Evolutionary conservation across 2,329 filamentous ascomycete species (phyloP).

Genomic region (Pseudogymnoascus sp.): DNA sequence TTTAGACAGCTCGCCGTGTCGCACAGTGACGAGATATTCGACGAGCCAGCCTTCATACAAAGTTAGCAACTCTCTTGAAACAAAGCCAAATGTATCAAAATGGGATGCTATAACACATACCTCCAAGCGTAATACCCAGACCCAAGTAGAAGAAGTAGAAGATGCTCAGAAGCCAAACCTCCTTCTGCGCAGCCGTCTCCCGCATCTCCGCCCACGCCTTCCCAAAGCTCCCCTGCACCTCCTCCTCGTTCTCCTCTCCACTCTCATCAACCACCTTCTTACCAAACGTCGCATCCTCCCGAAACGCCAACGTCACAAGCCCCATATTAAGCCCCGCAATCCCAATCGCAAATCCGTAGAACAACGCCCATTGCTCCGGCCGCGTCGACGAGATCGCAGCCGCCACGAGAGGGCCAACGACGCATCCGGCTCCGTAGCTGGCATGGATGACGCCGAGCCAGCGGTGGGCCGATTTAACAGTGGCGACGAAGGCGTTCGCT

Average conservation of each 20-base stretch:
- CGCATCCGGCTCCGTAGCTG: conserved; percentile 46
- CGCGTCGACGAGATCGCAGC: conserved; percentile 41
- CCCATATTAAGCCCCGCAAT: conserved; percentile 44
- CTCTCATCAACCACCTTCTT: conserved; percentile 10
- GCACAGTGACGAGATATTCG: conserved; percentile 55
- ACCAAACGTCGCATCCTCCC: conserved; percentile 29
- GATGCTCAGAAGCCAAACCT: conserved; percentile 51
- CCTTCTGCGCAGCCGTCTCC: conserved; percentile 36
- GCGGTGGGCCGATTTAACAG: conserved; percentile 43
- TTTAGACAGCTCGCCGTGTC: conserved; percentile 46
- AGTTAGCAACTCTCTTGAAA: background rate
- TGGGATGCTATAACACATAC: conserved; percentile 18
- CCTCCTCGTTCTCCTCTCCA: conserved; percentile 11
- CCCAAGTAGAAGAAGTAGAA: conserved; percentile 61
- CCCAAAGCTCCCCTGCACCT: conserved; percentile 25
- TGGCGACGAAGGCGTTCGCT: conserved; percentile 53
- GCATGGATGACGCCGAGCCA: conserved; percentile 60
- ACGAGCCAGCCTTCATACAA: conserved; percentile 50
- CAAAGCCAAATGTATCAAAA: background rate
- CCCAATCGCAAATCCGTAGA: conserved; percentile 48
- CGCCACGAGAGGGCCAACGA: conserved; percentile 49
- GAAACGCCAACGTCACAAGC: conserved; percentile 42
- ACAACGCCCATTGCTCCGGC: conserved; percentile 43
- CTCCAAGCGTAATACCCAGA: conserved; percentile 42
- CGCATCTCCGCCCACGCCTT: conserved; percentile 38